These are phyloP conservation scores for Fusarium praegraminearum DNA, from an alignment of 2,329 filamentous ascomycete genomes.

Conservation along the genomic window DNA sequence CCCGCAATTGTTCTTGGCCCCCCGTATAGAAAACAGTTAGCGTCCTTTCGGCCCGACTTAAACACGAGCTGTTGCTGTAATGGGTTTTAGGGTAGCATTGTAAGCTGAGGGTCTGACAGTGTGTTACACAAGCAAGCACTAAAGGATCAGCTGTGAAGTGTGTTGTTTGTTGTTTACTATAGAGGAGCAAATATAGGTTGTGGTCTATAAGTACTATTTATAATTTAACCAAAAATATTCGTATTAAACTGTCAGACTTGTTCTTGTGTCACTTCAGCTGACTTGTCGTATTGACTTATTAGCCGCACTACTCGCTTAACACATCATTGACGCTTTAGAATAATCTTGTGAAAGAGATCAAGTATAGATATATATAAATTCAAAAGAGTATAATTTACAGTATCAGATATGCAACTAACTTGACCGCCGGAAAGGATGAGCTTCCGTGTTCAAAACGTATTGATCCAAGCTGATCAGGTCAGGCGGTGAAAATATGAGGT, in stretches of 20 bases:
- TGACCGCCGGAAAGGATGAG: slow-evolving; percentile 57
- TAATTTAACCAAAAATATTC: too few species aligned
- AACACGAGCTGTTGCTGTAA: slow-evolving; percentile 11
- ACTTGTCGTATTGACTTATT: too few species aligned
- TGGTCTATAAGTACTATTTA: too few species aligned
- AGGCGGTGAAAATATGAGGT: slow-evolving; percentile 75
- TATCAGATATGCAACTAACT: neutral
- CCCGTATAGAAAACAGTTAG: neutral
- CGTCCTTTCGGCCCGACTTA: slow-evolving; percentile 23
- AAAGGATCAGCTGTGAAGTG: neutral
- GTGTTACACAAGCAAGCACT: neutral
- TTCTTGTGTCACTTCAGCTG: too few species aligned
- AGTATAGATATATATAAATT: too few species aligned
- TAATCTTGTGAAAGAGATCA: too few species aligned
- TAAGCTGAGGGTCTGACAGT: neutral
- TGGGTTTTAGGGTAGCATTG: neutral
- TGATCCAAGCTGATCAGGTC: slow-evolving; percentile 75
- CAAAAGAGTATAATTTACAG: neutral
- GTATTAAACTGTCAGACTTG: too few species aligned
- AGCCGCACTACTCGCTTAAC: too few species aligned
- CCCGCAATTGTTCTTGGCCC: slow-evolving; percentile 26
- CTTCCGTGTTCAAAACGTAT: slow-evolving; percentile 71
- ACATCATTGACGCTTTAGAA: too few species aligned
- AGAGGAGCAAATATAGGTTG: too few species aligned
- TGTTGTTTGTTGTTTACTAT: too few species aligned